Percentiles rank a stretch among this genome's conserved stretches.
These are phyloP conservation scores for Coprinopsis strossmayeri DNA, from an alignment of 768 basidiomycete genomes.

Conservation along the genomic window DNA sequence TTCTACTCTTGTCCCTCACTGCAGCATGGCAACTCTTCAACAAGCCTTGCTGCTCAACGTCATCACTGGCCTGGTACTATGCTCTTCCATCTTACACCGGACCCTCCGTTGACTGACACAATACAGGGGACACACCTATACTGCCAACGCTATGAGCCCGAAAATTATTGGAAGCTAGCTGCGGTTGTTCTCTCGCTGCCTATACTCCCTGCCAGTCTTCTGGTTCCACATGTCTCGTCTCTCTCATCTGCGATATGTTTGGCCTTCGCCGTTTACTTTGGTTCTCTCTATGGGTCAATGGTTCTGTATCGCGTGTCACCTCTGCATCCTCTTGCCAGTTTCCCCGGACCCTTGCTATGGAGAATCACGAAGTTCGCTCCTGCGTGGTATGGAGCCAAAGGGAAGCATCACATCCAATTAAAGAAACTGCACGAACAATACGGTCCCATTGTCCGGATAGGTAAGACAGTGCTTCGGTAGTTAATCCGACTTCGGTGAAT, in stretches of 20 bases:
- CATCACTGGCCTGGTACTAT: constrained; percentile 1
- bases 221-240: constrained; percentile 4
- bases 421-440: constrained; percentile 25
- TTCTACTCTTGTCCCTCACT: too few relatives aligned
- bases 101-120: too few relatives aligned
- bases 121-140: constrained; percentile 8
- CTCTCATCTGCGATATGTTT: neutral
- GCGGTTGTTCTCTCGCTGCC: constrained; percentile 4
- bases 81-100: too few relatives aligned
- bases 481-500: constrained; percentile 18
- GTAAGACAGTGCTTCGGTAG: constrained; percentile 20
- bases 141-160: constrained; percentile 4
- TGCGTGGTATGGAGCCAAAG: constrained; percentile 17
- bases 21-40: neutral
- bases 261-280: constrained; percentile 7
- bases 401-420: constrained; percentile 22
- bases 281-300: constrained; percentile 9
- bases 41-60: constrained; percentile 1
- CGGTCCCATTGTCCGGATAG: constrained; percentile 31
- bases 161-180: constrained; percentile 9
- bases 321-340: constrained; percentile 30
- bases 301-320: constrained; percentile 30
- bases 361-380: constrained; percentile 22
- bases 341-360: constrained; percentile 29
- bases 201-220: constrained; percentile 1